phyloP scores from a whole-genome alignment of 495 filamentous ascomycete species.

The Aspergillus hancockii region DNA sequence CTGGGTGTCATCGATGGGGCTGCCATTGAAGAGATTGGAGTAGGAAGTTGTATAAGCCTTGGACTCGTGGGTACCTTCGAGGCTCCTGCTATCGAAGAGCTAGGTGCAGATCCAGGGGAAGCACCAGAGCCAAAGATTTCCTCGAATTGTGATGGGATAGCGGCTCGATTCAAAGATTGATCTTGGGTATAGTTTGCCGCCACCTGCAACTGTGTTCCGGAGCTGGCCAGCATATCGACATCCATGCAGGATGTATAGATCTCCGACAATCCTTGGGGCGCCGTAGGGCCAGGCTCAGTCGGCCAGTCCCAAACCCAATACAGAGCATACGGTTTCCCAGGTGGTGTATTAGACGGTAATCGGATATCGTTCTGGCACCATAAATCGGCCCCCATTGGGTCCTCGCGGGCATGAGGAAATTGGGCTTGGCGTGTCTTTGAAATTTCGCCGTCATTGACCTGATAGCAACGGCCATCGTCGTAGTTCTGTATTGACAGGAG shows the following conservation, averaged over 20 bases:
- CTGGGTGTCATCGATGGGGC: neutral
- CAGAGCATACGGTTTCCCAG: slow-evolving; percentile 63
- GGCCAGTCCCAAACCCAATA: slow-evolving; percentile 98
- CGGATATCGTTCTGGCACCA: slow-evolving; percentile 78
- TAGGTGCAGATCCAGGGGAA: neutral
- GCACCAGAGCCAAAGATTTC: slow-evolving; percentile 17
- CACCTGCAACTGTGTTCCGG: slow-evolving; percentile 15
- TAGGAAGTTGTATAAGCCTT: neutral
- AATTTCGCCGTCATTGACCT: slow-evolving; percentile 58
- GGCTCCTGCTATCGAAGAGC: neutral
- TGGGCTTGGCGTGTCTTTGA: slow-evolving; percentile 52
- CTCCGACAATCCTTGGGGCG: slow-evolving; percentile 59
- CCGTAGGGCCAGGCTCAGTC: slow-evolving; percentile 48
- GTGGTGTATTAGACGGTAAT: slow-evolving; percentile 58
- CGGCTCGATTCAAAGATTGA: slow-evolving; percentile 40
- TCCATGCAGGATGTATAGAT: slow-evolving; percentile 85
- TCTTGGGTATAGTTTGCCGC: slow-evolving; percentile 25
- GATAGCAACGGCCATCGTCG: slow-evolving; percentile 85
- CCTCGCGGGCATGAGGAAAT: slow-evolving; percentile 45
- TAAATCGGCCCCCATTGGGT: slow-evolving; percentile 53
- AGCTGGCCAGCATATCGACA: slow-evolving; percentile 55
- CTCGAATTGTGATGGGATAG: slow-evolving; percentile 40
- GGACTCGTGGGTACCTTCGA: neutral
- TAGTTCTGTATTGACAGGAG: slow-evolving; percentile 73
- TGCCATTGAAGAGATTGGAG: neutral